Conservation (phyloP, 176 grass and related monocot species). For the Canna indica region DNA sequence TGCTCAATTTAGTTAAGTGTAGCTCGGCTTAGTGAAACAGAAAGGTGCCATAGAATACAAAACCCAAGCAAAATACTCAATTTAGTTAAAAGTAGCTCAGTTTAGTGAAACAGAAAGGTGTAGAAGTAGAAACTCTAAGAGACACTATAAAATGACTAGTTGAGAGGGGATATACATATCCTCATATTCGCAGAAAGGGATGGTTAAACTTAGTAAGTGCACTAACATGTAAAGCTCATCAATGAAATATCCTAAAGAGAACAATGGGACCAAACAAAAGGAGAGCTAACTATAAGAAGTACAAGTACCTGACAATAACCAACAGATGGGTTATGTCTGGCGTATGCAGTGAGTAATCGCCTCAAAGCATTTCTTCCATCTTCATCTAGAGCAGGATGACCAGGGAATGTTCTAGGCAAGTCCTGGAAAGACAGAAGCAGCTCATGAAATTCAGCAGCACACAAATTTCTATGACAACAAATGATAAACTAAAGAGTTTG, state of each 20-base stretch:
- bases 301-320: constrained; percentile 19
- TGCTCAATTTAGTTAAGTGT: too few species aligned
- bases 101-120: not conserved
- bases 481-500: not conserved
- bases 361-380: constrained; percentile 23
- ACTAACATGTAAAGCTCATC: not conserved
- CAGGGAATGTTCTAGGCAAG: constrained; percentile 17
- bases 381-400: constrained; percentile 21
- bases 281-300: not conserved
- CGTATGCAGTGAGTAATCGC: constrained; percentile 13
- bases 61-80: not conserved
- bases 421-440: constrained; percentile 4
- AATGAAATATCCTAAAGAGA: too few species aligned
- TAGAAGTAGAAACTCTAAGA: too few species aligned
- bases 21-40: too few species aligned
- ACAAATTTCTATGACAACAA: not conserved
- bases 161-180: not conserved
- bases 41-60: not conserved
- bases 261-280: not conserved
- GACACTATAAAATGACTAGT: not conserved
- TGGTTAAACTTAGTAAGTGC: too few species aligned
- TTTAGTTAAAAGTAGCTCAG: not conserved
- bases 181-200: not conserved
- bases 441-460: not conserved
- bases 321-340: constrained; percentile 22